Evolutionary conservation across 2,329 filamentous ascomycete genomes (phyloP).

Genomic region (Cytospora leucostoma): DNA sequence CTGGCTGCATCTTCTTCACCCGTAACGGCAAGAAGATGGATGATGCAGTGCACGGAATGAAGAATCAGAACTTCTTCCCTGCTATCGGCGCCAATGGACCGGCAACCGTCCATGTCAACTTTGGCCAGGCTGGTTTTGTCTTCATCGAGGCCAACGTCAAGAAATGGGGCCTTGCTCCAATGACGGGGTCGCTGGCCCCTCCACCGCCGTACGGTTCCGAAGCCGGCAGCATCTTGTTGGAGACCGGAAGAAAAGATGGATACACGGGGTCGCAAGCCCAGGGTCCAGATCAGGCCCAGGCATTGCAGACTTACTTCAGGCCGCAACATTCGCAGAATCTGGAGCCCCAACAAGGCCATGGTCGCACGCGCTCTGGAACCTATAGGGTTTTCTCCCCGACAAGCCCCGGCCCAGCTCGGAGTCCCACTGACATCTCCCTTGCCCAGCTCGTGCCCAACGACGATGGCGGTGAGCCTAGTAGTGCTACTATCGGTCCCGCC

Average conservation of each 20-base stretch:
- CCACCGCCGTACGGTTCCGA: slow-evolving; percentile 96
- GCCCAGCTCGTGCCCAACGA: slow-evolving; percentile 77
- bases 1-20: slow-evolving; percentile 95
- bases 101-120: slow-evolving; percentile 91
- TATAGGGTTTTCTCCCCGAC: slow-evolving; percentile 74
- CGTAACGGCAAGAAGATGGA: slow-evolving; percentile 97
- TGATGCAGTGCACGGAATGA: slow-evolving; percentile 89
- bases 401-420: slow-evolving; percentile 85
- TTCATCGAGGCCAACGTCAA: slow-evolving; percentile 99
- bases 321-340: slow-evolving; percentile 44
- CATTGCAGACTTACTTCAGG: slow-evolving; percentile 45
- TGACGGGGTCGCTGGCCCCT: slow-evolving; percentile 91
- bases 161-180: slow-evolving; percentile 97
- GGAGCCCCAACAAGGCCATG: slow-evolving; percentile 61
- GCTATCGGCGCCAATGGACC: slow-evolving; percentile 96
- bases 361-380: slow-evolving; percentile 72
- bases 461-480: slow-evolving; percentile 71
- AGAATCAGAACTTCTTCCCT: slow-evolving; percentile 95
- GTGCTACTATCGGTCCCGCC: slow-evolving; percentile 36
- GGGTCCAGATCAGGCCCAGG: slow-evolving; percentile 38
- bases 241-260: slow-evolving; percentile 72
- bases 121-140: slow-evolving; percentile 96
- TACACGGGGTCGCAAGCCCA: slow-evolving; percentile 47
- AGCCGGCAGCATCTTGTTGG: slow-evolving; percentile 92
- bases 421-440: slow-evolving; percentile 93